Conservation (phyloP, 1,284 basidiomycete genomes). For the Fistulina hepatica region DNA sequence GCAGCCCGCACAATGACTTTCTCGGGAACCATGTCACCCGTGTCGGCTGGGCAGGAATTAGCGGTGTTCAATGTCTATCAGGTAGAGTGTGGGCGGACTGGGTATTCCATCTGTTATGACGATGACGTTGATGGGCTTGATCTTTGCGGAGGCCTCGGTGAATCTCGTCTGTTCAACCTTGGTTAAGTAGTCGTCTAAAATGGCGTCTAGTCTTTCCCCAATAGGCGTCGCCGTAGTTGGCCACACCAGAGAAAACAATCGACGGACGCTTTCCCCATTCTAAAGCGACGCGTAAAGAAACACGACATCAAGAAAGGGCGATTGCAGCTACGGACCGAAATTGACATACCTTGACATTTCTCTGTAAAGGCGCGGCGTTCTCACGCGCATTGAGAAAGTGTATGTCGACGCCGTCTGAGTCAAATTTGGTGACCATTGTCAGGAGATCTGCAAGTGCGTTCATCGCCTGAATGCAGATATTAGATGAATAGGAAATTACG, state of each 20-base stretch:
- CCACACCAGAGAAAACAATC: background rate
- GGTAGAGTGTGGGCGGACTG: slow-evolving; percentile 1
- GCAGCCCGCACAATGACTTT: no score
- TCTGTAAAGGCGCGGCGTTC: background rate
- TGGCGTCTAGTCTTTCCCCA: slow-evolving; percentile 9
- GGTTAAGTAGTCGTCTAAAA: slow-evolving; percentile 11
- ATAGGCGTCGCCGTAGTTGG: slow-evolving; percentile 12
- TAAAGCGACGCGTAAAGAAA: background rate
- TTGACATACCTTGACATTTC: slow-evolving; percentile 7
- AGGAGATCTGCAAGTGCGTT: no score
- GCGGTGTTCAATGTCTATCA: background rate
- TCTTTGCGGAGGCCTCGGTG: no score
- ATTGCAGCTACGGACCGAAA: background rate
- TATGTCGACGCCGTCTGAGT: slow-evolving; percentile 14
- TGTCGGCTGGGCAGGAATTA: no score
- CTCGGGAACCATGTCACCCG: no score
- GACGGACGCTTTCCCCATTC: background rate
- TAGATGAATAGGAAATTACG: no score
- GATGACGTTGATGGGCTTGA: slow-evolving; percentile 16
- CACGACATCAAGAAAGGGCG: background rate
- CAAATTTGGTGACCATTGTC: no score
- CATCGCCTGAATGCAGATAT: no score
- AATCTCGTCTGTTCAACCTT: slow-evolving; percentile 9
- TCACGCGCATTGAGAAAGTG: slow-evolving; percentile 9
- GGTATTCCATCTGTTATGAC: slow-evolving; percentile 17